Evolutionary conservation across 306 rosid genomes (phyloP).

Genomic region (Fragaria ananassa): DNA sequence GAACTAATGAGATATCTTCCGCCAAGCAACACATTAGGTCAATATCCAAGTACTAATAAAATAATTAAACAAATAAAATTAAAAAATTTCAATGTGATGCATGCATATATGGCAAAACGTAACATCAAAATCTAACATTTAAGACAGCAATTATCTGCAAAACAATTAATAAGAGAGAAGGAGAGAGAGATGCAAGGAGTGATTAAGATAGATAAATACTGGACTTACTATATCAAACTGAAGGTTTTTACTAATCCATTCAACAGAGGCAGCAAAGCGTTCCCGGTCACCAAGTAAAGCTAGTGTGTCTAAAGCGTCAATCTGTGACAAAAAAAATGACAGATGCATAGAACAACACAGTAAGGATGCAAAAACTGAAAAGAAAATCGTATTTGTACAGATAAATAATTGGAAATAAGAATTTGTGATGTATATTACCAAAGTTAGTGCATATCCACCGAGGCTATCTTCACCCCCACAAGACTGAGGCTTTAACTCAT

Average conservation of each 20-base stretch:
- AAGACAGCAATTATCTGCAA: not conserved
- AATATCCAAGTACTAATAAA: not conserved
- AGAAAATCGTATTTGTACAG: not conserved
- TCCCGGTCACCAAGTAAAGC: slow-evolving; percentile 86
- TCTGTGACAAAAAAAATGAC: slow-evolving; percentile 38
- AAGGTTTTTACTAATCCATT: slow-evolving; percentile 97
- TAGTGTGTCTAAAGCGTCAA: slow-evolving; percentile 85
- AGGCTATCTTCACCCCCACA: slow-evolving; percentile 84
- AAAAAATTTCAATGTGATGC: not conserved
- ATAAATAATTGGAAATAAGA: not conserved
- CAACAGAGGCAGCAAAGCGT: slow-evolving; percentile 65
- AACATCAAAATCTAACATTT: not conserved
- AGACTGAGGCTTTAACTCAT: slow-evolving; percentile 77
- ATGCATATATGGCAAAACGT: not conserved
- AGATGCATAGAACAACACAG: not conserved
- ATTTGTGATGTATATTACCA: slow-evolving; percentile 42
- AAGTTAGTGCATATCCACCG: slow-evolving; percentile 91
- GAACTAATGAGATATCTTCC: not conserved
- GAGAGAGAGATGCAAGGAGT: not conserved
- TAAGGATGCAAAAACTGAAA: not conserved
- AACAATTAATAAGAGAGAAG: not conserved
- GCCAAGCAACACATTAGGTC: not conserved
- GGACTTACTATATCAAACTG: slow-evolving; percentile 92
- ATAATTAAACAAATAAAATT: not conserved
- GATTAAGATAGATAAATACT: slow-evolving; percentile 5